These are phyloP conservation scores for Tubosaeta sp. DNA, from an alignment of 768 basidiomycete species.

Conservation along the genomic window DNA sequence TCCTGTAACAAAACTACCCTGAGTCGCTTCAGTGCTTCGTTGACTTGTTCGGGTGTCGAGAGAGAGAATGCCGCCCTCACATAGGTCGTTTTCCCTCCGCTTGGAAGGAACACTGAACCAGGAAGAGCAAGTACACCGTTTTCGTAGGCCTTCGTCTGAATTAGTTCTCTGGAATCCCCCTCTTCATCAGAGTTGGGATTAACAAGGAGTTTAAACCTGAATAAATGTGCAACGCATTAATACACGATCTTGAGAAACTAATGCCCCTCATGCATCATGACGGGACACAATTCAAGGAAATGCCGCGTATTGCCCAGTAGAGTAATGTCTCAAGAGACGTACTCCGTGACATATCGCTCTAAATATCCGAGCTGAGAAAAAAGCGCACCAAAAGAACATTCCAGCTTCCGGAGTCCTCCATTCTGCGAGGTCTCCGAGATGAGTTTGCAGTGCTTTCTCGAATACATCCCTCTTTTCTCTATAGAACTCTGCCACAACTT, in stretches of 20 bases:
- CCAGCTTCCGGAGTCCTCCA: constrained; percentile 71
- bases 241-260: constrained; percentile 8
- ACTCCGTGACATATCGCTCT: constrained; percentile 1
- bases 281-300: constrained; percentile 1
- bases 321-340: constrained; percentile 4
- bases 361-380: constrained; percentile 9
- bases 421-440: constrained; percentile 75
- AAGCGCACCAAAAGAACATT: constrained; percentile 82
- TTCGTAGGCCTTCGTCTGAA: constrained; percentile 70
- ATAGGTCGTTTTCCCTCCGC: constrained; percentile 61
- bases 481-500: constrained; percentile 70
- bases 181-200: constrained; percentile 32
- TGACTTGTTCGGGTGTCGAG: constrained; percentile 59
- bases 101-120: constrained; percentile 77
- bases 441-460: constrained; percentile 65
- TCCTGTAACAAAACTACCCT: constrained; percentile 34
- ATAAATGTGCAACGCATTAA: constrained; percentile 14
- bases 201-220: constrained; percentile 68
- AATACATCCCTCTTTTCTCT: constrained; percentile 71
- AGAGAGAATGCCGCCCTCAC: constrained; percentile 83
- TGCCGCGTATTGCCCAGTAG: constrained; percentile 1
- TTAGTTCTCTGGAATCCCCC: constrained; percentile 69
- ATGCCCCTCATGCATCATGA: constrained; percentile 2
- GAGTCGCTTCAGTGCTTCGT: constrained; percentile 68
- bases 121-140: constrained; percentile 88